Percentiles rank a stretch among this genome's conserved stretches.
Evolutionary conservation across 495 filamentous ascomycete species (phyloP).

Genomic region (Penicillium dipodomyicola): DNA sequence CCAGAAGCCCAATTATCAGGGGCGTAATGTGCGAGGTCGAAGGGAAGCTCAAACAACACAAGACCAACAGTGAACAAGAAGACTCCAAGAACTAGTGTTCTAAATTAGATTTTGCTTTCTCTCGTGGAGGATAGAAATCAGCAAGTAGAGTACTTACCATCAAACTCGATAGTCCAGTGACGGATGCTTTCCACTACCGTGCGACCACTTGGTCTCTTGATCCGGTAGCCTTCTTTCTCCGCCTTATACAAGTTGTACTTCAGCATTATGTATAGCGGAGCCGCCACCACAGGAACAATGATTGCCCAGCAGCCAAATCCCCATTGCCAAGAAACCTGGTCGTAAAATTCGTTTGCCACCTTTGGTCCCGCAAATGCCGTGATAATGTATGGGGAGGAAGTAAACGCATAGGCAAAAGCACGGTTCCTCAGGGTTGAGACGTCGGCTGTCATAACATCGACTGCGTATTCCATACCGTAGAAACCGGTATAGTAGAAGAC

Average conservation of each 20-base stretch:
- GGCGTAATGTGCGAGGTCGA: constrained; percentile 47
- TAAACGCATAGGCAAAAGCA: constrained; percentile 52
- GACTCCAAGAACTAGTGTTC: constrained; percentile 38
- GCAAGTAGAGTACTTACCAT: constrained; percentile 7
- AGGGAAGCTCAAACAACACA: constrained; percentile 55
- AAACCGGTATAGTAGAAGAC: constrained; percentile 48
- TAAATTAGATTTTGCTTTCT: too few species aligned
- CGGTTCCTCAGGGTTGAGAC: constrained; percentile 55
- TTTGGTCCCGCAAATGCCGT: constrained; percentile 51
- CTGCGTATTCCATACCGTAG: constrained; percentile 49
- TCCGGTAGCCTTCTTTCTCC: constrained; percentile 29
- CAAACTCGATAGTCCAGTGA: constrained; percentile 14
- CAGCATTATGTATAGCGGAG: constrained; percentile 43
- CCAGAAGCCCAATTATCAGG: constrained; percentile 39
- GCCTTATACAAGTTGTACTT: constrained; percentile 52
- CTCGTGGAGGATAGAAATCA: too few species aligned
- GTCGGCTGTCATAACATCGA: constrained; percentile 57
- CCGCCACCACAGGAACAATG: constrained; percentile 48
- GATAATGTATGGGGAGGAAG: constrained; percentile 55
- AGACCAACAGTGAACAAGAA: constrained; percentile 54
- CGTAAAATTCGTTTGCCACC: constrained; percentile 41
- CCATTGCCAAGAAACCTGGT: constrained; percentile 54
- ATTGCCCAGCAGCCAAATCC: constrained; percentile 57
- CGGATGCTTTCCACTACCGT: constrained; percentile 8
- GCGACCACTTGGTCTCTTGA: constrained; percentile 25